These are phyloP conservation scores for Cyclocybe aegerita DNA, from an alignment of 768 basidiomycete species.

Conservation along the genomic window DNA sequence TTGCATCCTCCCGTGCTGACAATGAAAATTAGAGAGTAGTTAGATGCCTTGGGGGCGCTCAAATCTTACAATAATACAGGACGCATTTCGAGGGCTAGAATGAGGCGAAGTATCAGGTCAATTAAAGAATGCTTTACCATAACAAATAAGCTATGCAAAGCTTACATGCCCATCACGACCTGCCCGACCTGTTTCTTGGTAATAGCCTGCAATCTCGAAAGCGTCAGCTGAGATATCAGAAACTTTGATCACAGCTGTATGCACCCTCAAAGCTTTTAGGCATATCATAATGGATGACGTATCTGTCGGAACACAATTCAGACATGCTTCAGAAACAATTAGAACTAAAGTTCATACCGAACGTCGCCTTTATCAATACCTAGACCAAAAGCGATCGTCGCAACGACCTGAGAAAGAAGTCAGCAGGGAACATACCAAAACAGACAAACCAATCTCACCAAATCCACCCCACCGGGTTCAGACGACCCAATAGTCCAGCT, in stretches of 20 bases:
- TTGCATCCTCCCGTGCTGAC: constrained; percentile 74
- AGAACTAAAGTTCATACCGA: constrained; percentile 36
- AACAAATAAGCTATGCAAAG: neutral
- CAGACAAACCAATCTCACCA: constrained; percentile 49
- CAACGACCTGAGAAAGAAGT: constrained; percentile 52
- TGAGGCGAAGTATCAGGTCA: neutral
- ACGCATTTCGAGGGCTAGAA: constrained; percentile 76
- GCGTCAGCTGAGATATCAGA: too few relatives aligned
- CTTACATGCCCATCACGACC: constrained; percentile 75
- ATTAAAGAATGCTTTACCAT: neutral
- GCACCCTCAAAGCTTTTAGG: constrained; percentile 83
- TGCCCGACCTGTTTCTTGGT: constrained; percentile 87
- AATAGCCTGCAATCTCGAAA: constrained; percentile 54
- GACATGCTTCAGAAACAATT: neutral
- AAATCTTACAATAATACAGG: constrained; percentile 71
- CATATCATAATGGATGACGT: constrained; percentile 80
- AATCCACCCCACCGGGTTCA: constrained; percentile 33
- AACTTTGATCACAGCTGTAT: constrained; percentile 1
- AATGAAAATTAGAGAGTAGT: neutral
- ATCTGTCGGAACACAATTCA: constrained; percentile 33
- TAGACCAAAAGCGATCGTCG: constrained; percentile 84
- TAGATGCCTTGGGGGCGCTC: neutral
- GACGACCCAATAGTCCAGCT: constrained; percentile 39
- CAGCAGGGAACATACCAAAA: constrained; percentile 49
- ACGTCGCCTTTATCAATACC: constrained; percentile 85